Evolutionary conservation across 768 basidiomycete species (phyloP).

Genomic region (Pisolithus microcarpus): DNA sequence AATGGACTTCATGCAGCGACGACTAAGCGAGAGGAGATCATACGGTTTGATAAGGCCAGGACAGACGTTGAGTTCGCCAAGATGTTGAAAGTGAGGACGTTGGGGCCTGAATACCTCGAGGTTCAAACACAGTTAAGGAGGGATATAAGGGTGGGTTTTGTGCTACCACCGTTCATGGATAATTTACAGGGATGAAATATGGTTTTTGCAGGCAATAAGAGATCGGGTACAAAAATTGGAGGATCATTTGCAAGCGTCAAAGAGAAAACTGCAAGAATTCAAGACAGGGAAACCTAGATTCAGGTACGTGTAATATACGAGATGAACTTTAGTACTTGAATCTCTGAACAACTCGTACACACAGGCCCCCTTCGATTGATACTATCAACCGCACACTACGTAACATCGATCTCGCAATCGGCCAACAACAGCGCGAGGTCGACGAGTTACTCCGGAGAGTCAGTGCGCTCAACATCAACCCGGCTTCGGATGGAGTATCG

Average conservation of each 20-base stretch:
- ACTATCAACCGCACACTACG: constrained; percentile 76
- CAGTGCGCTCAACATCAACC: constrained; percentile 39
- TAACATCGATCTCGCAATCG: constrained; percentile 72
- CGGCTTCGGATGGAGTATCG: constrained; percentile 6
- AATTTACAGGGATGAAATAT: constrained; percentile 1
- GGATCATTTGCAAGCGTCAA: constrained; percentile 58
- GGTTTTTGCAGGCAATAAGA: constrained; percentile 45
- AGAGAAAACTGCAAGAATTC: constrained; percentile 58
- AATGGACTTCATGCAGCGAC: constrained; percentile 42
- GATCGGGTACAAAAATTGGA: constrained; percentile 78
- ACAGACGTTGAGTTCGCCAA: constrained; percentile 74
- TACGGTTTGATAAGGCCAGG: constrained; percentile 70
- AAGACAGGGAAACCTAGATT: constrained; percentile 56
- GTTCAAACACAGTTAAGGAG: constrained; percentile 71
- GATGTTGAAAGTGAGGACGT: constrained; percentile 62
- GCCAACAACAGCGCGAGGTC: constrained; percentile 53
- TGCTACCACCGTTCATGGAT: neutral
- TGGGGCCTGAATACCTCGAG: constrained; percentile 86
- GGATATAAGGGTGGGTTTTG: constrained; percentile 52
- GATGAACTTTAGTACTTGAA: neutral
- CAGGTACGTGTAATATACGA: constrained; percentile 38
- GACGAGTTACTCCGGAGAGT: constrained; percentile 46
- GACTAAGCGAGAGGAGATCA: constrained; percentile 77
- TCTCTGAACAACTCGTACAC: constrained; percentile 2
- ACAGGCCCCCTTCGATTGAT: constrained; percentile 78